These are phyloP conservation scores for Neurospora sp. DNA, from an alignment of 495 filamentous ascomycete species.

Conservation along the genomic window DNA sequence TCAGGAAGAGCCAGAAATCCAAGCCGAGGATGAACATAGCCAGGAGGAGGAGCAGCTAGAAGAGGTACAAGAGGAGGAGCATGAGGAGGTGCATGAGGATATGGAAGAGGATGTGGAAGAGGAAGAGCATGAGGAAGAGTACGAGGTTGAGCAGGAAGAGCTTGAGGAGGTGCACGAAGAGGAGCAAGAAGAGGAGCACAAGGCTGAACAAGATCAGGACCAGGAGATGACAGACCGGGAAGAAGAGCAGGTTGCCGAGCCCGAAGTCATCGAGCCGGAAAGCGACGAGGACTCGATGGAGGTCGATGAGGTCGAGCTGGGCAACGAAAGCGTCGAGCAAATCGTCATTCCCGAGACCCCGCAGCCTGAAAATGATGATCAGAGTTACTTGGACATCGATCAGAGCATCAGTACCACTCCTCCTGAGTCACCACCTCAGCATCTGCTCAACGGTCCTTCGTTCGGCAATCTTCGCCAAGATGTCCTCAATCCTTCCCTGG, in stretches of 20 bases:
- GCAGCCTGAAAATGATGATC: neutral
- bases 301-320: slow-evolving; percentile 11
- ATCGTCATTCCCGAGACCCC: neutral
- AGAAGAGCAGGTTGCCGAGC: neutral
- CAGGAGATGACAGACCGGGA: neutral
- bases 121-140: neutral
- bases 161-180: neutral
- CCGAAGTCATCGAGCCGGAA: neutral
- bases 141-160: neutral
- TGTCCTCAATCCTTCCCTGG: neutral
- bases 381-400: neutral
- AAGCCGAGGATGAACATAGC: neutral
- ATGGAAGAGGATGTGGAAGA: neutral
- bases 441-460: neutral
- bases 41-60: neutral
- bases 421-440: neutral
- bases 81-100: neutral
- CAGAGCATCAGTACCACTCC: neutral
- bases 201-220: neutral
- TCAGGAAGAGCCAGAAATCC: neutral
- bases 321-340: slow-evolving; percentile 5
- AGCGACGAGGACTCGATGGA: neutral
- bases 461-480: neutral
- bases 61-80: neutral
- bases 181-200: neutral